phyloP scores from a whole-genome alignment of 108 stramenopile genomes.

The Ochromonas danica region DNA sequence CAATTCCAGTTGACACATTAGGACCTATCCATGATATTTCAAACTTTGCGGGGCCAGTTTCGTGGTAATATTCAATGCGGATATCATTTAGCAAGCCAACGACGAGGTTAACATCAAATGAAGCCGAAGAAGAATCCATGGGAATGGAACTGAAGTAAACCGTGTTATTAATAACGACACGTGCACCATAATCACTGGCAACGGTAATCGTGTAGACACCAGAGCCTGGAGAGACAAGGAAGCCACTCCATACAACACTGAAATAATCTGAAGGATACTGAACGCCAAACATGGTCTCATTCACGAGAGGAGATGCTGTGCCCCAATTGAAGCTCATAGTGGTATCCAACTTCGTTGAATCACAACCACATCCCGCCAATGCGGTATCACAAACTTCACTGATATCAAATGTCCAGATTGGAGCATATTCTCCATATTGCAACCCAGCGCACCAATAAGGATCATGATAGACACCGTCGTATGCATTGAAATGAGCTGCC shows the following conservation, averaged over 20 bases:
- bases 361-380: constrained; percentile 52
- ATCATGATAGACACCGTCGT: constrained; percentile 20
- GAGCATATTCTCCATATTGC: not conserved
- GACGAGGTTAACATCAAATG: constrained; percentile 34
- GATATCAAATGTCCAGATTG: constrained; percentile 4
- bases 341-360: constrained; percentile 63
- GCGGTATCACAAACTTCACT: constrained; percentile 3
- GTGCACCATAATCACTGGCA: constrained; percentile 46
- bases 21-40: constrained; percentile 23
- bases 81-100: constrained; percentile 54
- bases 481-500: not conserved
- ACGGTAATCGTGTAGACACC: constrained; percentile 56
- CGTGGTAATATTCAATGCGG: constrained; percentile 57
- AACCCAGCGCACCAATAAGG: constrained; percentile 33
- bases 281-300: constrained; percentile 25
- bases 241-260: constrained; percentile 66
- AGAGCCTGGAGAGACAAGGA: constrained; percentile 47
- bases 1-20: not conserved
- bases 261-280: constrained; percentile 70
- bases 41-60: not conserved
- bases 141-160: constrained; percentile 55
- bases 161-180: constrained; percentile 52
- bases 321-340: constrained; percentile 67
- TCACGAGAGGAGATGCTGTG: constrained; percentile 54
- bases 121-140: constrained; percentile 24